These are phyloP conservation scores for Ceratobasidium sp. DNA, from an alignment of 1,284 basidiomycete genomes.

Conservation along the genomic window DNA sequence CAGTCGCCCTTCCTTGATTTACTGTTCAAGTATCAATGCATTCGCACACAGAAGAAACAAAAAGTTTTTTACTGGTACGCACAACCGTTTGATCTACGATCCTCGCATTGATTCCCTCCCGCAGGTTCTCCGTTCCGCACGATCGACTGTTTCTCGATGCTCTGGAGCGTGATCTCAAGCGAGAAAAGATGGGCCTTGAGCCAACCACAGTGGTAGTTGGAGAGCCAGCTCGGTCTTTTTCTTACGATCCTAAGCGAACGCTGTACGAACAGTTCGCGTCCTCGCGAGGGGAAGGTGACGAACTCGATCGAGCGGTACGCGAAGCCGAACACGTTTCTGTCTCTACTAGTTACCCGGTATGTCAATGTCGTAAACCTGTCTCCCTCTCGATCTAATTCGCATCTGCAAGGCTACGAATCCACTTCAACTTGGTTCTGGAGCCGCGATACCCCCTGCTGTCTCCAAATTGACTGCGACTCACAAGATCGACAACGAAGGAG, in stretches of 20 bases:
- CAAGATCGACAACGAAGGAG: conserved; percentile 21
- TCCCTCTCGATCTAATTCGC: background rate
- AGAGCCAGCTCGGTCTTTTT: conserved; percentile 84
- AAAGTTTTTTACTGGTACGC: conserved; percentile 92
- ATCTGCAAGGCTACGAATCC: background rate
- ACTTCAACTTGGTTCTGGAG: background rate
- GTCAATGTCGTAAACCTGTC: background rate
- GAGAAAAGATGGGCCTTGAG: conserved; percentile 88
- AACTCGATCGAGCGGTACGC: conserved; percentile 65
- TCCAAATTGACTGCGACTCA: background rate
- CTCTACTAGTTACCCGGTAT: conserved; percentile 9
- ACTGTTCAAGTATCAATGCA: conserved; percentile 93
- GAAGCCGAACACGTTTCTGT: conserved; percentile 57
- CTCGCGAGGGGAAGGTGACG: conserved; percentile 63
- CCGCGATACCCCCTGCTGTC: background rate
- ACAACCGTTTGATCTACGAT: background rate
- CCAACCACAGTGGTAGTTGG: conserved; percentile 79
- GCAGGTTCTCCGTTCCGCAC: conserved; percentile 85
- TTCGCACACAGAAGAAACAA: conserved; percentile 95
- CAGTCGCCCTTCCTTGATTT: conserved; percentile 92
- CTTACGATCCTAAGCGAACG: conserved; percentile 84
- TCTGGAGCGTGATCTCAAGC: conserved; percentile 90
- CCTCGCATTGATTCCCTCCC: background rate
- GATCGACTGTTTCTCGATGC: conserved; percentile 96
- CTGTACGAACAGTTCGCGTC: conserved; percentile 87